Evolutionary conservation across 768 basidiomycete species (phyloP).

Genomic region (Serendipita indica): DNA sequence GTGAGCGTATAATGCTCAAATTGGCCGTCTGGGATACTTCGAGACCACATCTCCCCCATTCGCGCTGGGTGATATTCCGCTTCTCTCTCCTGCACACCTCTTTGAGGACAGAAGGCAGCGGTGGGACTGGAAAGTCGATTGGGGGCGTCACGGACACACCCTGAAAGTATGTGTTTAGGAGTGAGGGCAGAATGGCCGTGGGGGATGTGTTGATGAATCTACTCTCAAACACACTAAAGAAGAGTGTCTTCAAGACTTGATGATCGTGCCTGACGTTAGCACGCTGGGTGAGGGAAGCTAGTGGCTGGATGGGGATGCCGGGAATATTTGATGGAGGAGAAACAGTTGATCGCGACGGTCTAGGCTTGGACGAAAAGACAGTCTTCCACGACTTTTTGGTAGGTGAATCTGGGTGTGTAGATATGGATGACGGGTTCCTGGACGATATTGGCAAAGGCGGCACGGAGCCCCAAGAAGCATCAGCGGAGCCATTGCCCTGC

Average conservation of each 20-base stretch:
- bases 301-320: no score
- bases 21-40: background rate
- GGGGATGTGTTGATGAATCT: slow-evolving; percentile 6
- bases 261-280: background rate
- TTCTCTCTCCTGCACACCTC: background rate
- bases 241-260: background rate
- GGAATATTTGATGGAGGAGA: no score
- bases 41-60: background rate
- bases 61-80: background rate
- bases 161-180: slow-evolving; percentile 1
- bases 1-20: no score
- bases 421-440: no score
- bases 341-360: no score
- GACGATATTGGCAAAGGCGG: no score
- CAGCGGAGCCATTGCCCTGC: no score
- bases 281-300: no score
- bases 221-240: background rate
- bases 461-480: no score
- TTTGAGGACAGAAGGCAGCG: background rate
- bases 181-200: background rate
- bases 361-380: background rate
- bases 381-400: no score
- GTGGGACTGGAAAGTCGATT: slow-evolving; percentile 1
- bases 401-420: no score
- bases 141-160: background rate